A percentile compares a stretch with the other conserved stretches of the same genome.
Conservation (phyloP, 805 yeast genomes). For the Wickerhamomyces queroliae region DNA sequence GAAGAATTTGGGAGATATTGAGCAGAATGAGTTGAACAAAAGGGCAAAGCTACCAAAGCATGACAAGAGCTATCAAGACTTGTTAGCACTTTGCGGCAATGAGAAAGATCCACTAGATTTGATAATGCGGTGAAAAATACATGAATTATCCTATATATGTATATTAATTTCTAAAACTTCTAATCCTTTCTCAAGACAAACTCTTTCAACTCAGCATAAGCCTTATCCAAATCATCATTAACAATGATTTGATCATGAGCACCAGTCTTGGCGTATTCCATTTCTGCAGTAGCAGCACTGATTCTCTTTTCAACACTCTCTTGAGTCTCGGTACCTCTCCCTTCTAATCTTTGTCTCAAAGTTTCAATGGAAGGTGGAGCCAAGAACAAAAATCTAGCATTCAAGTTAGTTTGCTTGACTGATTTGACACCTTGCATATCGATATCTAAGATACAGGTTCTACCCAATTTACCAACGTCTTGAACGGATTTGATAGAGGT, state of each 20-base stretch:
- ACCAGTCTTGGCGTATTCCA: slow-evolving; percentile 85
- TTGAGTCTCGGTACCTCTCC: slow-evolving; percentile 92
- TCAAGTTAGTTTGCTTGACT: slow-evolving; percentile 75
- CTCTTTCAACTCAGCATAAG: slow-evolving; percentile 73
- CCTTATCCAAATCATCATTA: slow-evolving; percentile 87
- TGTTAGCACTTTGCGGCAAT: slow-evolving; percentile 8
- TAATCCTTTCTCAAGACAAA: slow-evolving; percentile 46
- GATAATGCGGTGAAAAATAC: background rate
- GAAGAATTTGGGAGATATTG: background rate
- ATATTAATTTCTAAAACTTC: background rate
- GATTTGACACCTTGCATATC: slow-evolving; percentile 99
- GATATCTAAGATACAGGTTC: slow-evolving; percentile 87
- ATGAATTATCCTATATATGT: background rate
- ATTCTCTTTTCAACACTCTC: slow-evolving; percentile 83
- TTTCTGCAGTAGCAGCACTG: slow-evolving; percentile 79
- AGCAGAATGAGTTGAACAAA: background rate
- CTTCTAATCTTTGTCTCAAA: slow-evolving; percentile 66
- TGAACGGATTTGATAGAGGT: slow-evolving; percentile 84
- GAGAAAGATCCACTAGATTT: slow-evolving; percentile 17
- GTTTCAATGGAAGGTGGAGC: slow-evolving; percentile 90
- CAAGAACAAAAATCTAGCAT: slow-evolving; percentile 81
- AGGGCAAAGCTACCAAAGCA: slow-evolving; percentile 1
- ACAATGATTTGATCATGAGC: slow-evolving; percentile 88
- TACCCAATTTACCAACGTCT: slow-evolving; percentile 47
- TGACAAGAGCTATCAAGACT: slow-evolving; percentile 5